These are phyloP conservation scores for Dissoconium aciculare DNA, from an alignment of 2,329 filamentous ascomycete genomes.

Conservation along the genomic window DNA sequence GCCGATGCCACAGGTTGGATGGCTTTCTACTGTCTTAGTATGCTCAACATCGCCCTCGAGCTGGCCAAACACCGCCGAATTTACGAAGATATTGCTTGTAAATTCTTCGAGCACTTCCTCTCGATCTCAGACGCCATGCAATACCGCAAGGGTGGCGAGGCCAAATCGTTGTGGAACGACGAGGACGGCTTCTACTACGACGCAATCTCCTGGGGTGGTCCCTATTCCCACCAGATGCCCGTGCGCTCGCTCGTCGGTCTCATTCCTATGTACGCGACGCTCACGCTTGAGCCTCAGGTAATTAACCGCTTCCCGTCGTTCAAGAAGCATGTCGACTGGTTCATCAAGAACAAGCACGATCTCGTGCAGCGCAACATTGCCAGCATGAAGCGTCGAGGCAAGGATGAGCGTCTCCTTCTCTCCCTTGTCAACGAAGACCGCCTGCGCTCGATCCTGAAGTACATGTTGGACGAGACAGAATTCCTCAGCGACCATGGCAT, in stretches of 20 bases:
- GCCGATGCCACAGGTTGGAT: slow-evolving; percentile 98
- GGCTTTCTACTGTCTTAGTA: slow-evolving; percentile 91
- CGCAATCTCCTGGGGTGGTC: slow-evolving; percentile 89
- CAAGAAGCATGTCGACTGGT: slow-evolving; percentile 89
- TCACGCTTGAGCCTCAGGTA: slow-evolving; percentile 85
- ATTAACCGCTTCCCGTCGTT: slow-evolving; percentile 84
- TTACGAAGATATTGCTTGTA: slow-evolving; percentile 92
- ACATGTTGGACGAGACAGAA: slow-evolving; percentile 88
- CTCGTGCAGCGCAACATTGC: slow-evolving; percentile 88
- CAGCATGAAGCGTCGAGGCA: slow-evolving; percentile 78
- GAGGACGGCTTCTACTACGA: slow-evolving; percentile 97
- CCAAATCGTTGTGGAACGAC: slow-evolving; percentile 88
- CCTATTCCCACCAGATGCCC: slow-evolving; percentile 82
- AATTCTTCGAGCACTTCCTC: slow-evolving; percentile 98
- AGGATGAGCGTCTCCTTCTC: slow-evolving; percentile 73
- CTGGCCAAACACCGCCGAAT: slow-evolving; percentile 87
- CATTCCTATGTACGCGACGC: slow-evolving; percentile 81
- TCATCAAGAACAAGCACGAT: slow-evolving; percentile 74
- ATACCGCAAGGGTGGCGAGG: slow-evolving; percentile 49
- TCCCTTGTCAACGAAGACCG: slow-evolving; percentile 87
- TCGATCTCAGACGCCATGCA: slow-evolving; percentile 96
- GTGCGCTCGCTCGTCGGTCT: slow-evolving; percentile 84
- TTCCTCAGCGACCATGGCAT: slow-evolving; percentile 86
- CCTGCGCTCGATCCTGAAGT: slow-evolving; percentile 72
- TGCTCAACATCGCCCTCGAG: slow-evolving; percentile 93